Conservation (phyloP, 768 basidiomycete genomes). For the Mycena floridula region DNA sequence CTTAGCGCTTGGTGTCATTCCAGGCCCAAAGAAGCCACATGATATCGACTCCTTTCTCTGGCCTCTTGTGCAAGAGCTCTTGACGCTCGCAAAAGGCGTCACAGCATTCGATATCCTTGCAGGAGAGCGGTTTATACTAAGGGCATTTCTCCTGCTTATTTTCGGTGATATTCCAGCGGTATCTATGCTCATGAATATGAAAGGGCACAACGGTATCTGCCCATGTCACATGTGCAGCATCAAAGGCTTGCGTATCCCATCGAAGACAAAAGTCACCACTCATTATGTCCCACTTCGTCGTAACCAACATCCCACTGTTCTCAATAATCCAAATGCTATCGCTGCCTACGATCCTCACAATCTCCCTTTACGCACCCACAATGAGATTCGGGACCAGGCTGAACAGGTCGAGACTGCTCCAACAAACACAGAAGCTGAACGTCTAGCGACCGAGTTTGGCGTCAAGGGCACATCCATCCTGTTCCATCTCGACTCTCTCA, state of each 20-base stretch:
- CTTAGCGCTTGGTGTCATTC: slow-evolving; percentile 24
- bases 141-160: slow-evolving; percentile 17
- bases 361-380: too few species aligned
- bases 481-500: too few species aligned
- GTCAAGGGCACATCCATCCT: too few species aligned
- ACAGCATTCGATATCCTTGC: slow-evolving; percentile 13
- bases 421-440: slow-evolving; percentile 4
- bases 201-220: slow-evolving; percentile 24
- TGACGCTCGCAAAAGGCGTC: slow-evolving; percentile 18
- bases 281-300: slow-evolving; percentile 14
- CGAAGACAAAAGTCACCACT: not conserved
- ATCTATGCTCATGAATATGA: slow-evolving; percentile 15
- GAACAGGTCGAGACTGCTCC: slow-evolving; percentile 6
- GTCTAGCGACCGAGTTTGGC: slow-evolving; percentile 13
- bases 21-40: slow-evolving; percentile 22
- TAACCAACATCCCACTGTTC: slow-evolving; percentile 2
- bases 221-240: too few species aligned
- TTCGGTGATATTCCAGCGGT: slow-evolving; percentile 24
- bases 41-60: slow-evolving; percentile 27
- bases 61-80: too few species aligned
- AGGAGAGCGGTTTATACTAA: slow-evolving; percentile 14
- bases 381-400: slow-evolving; percentile 4
- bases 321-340: slow-evolving; percentile 1
- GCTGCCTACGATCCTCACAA: slow-evolving; percentile 15
- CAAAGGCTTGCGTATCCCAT: slow-evolving; percentile 9